Conservation (phyloP, 208 protist species). For the Trypanosoma avium region DNA sequence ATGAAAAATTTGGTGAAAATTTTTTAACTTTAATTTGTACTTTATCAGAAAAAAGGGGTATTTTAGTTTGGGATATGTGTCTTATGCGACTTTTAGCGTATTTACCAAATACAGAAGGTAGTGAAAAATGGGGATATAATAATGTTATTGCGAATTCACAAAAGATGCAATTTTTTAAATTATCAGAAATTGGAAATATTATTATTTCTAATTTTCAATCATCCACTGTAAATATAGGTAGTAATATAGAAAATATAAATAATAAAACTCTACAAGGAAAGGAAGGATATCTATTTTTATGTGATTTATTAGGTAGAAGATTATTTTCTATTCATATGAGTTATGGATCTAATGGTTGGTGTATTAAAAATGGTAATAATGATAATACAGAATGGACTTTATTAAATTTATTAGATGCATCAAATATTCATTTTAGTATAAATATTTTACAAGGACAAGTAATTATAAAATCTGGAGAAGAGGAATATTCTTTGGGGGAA, state of each 20-base stretch:
- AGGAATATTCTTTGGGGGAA: constrained; percentile 6
- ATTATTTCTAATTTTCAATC: not conserved
- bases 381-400: not conserved
- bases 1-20: constrained; percentile 18
- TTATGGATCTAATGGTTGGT: constrained; percentile 5
- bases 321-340: constrained; percentile 2
- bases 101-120: not conserved
- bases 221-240: not conserved
- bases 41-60: constrained; percentile 60
- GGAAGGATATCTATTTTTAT: constrained; percentile 13
- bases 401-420: not conserved
- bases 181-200: not conserved
- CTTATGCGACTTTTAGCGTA: constrained; percentile 44
- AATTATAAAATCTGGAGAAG: not conserved
- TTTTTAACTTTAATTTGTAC: constrained; percentile 54
- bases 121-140: constrained; percentile 10
- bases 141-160: not conserved
- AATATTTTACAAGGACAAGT: constrained; percentile 6
- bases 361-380: not conserved
- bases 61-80: constrained; percentile 75
- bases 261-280: too few species aligned
- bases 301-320: constrained; percentile 11
- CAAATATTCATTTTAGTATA: constrained; percentile 8
- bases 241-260: not conserved
- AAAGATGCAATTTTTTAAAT: not conserved